Base-by-base conservation (phyloP, 1,139 yeast species). In the Yamadazyma diddensiae region DNA sequence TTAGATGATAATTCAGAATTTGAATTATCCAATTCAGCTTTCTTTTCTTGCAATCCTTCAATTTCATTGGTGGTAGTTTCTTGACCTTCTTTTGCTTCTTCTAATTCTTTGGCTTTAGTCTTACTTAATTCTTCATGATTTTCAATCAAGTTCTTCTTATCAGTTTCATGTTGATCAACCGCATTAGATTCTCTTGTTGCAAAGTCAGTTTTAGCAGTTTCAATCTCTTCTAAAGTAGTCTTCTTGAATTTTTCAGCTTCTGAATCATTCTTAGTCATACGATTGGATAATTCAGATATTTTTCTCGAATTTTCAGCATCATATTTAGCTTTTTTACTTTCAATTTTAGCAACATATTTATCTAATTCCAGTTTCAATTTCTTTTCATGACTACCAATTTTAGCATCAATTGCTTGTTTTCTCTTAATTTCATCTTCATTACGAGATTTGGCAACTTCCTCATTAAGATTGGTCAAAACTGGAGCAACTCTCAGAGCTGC, bases 401-500 rank as follows among this genome's bases (percentile, higher is more conserved):
- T 69, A 29, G 49, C 42, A 21, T 56, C 62, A 31, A 70, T 59
- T 21, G 55, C 62, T 30, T 65, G 64, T 43, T 68, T 64, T 41
- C 65, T 62, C 38, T 62, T 65, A 41, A 64, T 67, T 41, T 65
- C 70, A 49, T 70, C 76, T 44, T 68, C 75, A 39, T 65, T 50
- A 44, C 71, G 57, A 25, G 73, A 66, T 44, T 68, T 67, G 33
- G 60, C 55, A 32, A 74, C 81, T 42, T 72, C 71, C 13, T 67
- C 71, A 45, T 73, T 72, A 48, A 75, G 73, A 42, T 56, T 63
- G 27, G 69, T 60, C 47, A 76, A 59, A 20, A 75, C 72, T 3
- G 82, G 82, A 16, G 77, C 75, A 24, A 76, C 77, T 46, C 81
- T 65, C 43, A 60, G 61, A 26, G 75, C 73, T 16, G 81, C 81